Evolutionary conservation across 1,139 yeast genomes (phyloP).

Genomic region (Hyphopichia khmerensis): DNA sequence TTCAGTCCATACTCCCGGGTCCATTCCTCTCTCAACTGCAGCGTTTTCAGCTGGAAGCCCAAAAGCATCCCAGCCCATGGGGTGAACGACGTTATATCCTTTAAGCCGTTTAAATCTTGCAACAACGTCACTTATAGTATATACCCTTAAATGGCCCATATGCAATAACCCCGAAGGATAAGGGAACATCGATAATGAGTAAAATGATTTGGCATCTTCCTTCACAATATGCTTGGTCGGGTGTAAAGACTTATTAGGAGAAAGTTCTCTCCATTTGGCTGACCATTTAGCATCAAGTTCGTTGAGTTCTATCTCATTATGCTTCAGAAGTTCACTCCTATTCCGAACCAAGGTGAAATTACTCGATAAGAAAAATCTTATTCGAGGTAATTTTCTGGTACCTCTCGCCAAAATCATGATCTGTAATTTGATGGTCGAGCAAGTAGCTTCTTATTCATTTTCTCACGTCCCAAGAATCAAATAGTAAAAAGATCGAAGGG

Average conservation of each 20-base stretch:
- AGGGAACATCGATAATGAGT: slow-evolving; percentile 87
- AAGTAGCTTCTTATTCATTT: too few relatives aligned
- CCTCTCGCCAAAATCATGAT: too few relatives aligned
- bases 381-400: background rate
- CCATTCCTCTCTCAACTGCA: slow-evolving; percentile 79
- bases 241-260: slow-evolving; percentile 40
- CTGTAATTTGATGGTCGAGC: too few relatives aligned
- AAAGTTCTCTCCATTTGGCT: slow-evolving; percentile 43
- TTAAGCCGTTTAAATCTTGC: slow-evolving; percentile 75
- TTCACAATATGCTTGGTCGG: slow-evolving; percentile 36
- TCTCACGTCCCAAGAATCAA: too few relatives aligned
- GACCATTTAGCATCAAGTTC: slow-evolving; percentile 54
- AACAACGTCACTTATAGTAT: slow-evolving; percentile 83
- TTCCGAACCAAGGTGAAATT: background rate
- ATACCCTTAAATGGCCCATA: slow-evolving; percentile 91
- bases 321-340: background rate
- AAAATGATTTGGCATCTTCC: slow-evolving; percentile 45
- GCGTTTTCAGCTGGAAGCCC: slow-evolving; percentile 99
- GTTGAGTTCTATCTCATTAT: slow-evolving; percentile 6
- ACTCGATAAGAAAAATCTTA: background rate
- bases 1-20: slow-evolving; percentile 82
- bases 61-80: slow-evolving; percentile 99
- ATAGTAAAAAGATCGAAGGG: too few relatives aligned
- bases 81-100: slow-evolving; percentile 81
- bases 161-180: slow-evolving; percentile 93